phyloP scores from a whole-genome alignment of 305 asterid species.

The Euphrasia arctica region DNA sequence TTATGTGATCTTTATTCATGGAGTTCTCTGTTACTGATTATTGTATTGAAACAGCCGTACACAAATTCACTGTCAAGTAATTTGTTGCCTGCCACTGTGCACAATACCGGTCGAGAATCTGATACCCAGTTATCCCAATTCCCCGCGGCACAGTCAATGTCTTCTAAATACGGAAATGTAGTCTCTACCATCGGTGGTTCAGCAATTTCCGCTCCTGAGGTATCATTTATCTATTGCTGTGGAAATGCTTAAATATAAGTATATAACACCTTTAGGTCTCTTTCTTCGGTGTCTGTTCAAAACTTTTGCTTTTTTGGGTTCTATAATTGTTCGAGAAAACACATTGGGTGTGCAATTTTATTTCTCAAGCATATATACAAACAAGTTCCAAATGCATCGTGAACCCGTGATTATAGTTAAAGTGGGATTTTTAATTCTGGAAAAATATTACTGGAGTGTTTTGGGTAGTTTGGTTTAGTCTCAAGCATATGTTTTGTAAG shows the following conservation, averaged over 20 bases:
- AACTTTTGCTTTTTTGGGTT: not conserved
- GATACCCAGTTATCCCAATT: constrained; percentile 73
- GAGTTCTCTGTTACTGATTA: constrained; percentile 27
- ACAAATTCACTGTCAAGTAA: constrained; percentile 62
- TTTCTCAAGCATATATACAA: not conserved
- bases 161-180: constrained; percentile 58
- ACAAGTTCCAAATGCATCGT: not conserved
- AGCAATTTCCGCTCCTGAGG: constrained; percentile 80
- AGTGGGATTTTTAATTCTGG: not conserved
- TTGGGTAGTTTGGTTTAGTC: not conserved
- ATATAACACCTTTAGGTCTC: not conserved
- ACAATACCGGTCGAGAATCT: constrained; percentile 60
- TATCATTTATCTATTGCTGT: constrained; percentile 22
- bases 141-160: constrained; percentile 54
- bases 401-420: not conserved
- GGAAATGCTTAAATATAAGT: not conserved
- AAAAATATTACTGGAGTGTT: not conserved
- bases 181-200: constrained; percentile 56
- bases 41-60: constrained; percentile 49
- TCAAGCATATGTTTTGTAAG: not conserved
- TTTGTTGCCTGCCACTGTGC: constrained; percentile 55
- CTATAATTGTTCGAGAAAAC: no score
- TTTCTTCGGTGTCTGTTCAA: not conserved
- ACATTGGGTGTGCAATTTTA: no score
- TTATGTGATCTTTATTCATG: constrained; percentile 16